Evolutionary conservation across 2,329 filamentous ascomycete species (phyloP).

Genomic region (Nannizzia gypsea): DNA sequence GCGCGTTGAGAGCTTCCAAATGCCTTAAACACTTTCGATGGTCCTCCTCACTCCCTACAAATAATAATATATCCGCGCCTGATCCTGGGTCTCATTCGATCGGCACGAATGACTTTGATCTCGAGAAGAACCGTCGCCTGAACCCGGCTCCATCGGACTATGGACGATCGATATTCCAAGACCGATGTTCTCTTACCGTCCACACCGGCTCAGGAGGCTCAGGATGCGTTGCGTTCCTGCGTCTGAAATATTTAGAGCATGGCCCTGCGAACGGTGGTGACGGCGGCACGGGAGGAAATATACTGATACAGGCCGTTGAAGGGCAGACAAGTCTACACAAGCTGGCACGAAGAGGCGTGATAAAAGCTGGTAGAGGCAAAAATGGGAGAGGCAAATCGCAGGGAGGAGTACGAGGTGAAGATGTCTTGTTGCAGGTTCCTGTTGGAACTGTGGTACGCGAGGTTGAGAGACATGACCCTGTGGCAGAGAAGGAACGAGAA

Average conservation of each 20-base stretch:
- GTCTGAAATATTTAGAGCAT: slow-evolving; percentile 78
- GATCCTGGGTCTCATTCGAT: slow-evolving; percentile 8
- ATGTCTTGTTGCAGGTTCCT: slow-evolving; percentile 79
- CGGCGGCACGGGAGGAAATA: slow-evolving; percentile 77
- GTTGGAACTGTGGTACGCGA: slow-evolving; percentile 86
- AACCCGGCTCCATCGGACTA: slow-evolving; percentile 80
- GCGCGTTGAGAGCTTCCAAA: slow-evolving; percentile 11
- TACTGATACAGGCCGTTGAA: slow-evolving; percentile 87
- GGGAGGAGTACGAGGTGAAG: slow-evolving; percentile 66
- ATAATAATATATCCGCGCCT: neutral
- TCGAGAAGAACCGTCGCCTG: slow-evolving; percentile 43
- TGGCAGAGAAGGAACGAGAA: slow-evolving; percentile 50
- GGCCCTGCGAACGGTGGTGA: slow-evolving; percentile 92
- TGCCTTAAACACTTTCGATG: slow-evolving; percentile 11
- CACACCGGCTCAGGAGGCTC: slow-evolving; percentile 73
- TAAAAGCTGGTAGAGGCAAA: slow-evolving; percentile 34
- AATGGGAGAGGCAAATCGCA: slow-evolving; percentile 39
- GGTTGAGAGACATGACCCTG: slow-evolving; percentile 63
- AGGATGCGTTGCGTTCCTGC: slow-evolving; percentile 86
- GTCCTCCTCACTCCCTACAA: neutral
- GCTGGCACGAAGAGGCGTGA: slow-evolving; percentile 61
- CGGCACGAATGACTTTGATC: neutral
- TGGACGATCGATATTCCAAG: slow-evolving; percentile 68
- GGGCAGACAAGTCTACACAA: slow-evolving; percentile 92
- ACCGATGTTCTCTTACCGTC: slow-evolving; percentile 67